Conservation (phyloP, 1,284 basidiomycete genomes). For the Tilletia horrida region DNA sequence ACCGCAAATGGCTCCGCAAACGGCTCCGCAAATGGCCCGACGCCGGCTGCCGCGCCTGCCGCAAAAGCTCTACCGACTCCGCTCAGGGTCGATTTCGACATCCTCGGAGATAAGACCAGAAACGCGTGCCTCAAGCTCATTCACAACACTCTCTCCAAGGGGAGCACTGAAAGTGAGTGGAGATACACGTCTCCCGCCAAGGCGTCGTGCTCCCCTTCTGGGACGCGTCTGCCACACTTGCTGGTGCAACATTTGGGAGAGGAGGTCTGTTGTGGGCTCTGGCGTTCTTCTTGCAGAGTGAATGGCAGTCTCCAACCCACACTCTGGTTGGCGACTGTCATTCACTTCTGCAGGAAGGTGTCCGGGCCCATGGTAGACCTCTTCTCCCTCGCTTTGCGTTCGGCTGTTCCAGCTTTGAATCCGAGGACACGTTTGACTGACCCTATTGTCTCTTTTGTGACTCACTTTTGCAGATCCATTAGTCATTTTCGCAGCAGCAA, state of each 20-base stretch:
- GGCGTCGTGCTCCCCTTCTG: neutral
- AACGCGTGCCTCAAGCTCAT: slow-evolving; percentile 86
- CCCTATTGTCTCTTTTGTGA: neutral
- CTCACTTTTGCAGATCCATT: slow-evolving; percentile 51
- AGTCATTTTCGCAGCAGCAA: slow-evolving; percentile 56
- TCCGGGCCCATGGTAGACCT: slow-evolving; percentile 1
- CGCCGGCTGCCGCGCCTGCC: slow-evolving; percentile 25
- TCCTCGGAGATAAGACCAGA: slow-evolving; percentile 63
- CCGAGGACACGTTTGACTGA: neutral
- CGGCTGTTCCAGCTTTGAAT: neutral
- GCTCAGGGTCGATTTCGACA: slow-evolving; percentile 49
- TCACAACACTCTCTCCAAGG: slow-evolving; percentile 74
- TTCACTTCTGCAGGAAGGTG: neutral
- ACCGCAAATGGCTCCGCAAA: slow-evolving; percentile 27
- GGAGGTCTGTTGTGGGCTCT: slow-evolving; percentile 4
- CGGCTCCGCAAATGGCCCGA: slow-evolving; percentile 26
- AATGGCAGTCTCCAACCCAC: neutral
- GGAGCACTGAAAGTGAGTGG: slow-evolving; percentile 22
- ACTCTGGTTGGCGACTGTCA: too few species aligned
- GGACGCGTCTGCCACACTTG: neutral
- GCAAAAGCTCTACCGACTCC: slow-evolving; percentile 16
- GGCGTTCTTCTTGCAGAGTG: neutral
- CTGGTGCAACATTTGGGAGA: slow-evolving; percentile 6
- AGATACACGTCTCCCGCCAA: neutral
- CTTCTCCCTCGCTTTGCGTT: slow-evolving; percentile 13